phyloP scores from a whole-genome alignment of 371 early-diverging fungal species.

The Apophysomyces trapeziformis region DNA sequence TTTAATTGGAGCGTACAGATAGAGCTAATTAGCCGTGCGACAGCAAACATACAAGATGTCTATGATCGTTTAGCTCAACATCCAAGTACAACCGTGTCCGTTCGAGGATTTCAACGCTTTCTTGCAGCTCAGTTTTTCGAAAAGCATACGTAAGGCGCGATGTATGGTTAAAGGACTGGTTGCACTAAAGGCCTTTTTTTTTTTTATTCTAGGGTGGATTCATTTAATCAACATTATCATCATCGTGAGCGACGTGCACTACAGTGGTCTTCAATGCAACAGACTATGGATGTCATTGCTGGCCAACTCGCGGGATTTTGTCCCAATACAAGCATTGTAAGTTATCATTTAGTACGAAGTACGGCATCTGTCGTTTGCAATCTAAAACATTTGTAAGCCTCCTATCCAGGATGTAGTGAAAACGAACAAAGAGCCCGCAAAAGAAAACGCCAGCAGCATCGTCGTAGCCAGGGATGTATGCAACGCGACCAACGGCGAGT shows the following conservation, averaged over 20 bases:
- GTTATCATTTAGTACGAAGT: neutral
- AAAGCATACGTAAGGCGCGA: neutral
- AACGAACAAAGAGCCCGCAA: neutral
- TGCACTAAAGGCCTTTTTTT: neutral
- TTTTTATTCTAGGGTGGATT: neutral
- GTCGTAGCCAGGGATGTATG: neutral
- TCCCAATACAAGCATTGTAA: neutral
- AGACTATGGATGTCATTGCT: neutral
- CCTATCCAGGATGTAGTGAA: neutral
- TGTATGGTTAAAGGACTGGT: neutral
- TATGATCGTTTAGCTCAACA: neutral
- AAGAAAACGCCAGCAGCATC: neutral
- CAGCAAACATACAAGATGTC: neutral
- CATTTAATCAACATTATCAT: too few species aligned
- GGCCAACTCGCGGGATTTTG: neutral
- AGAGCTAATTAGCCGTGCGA: neutral
- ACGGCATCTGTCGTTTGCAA: neutral
- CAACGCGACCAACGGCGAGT: slow-evolving; percentile 2
- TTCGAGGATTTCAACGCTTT: neutral
- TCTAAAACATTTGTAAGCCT: neutral
- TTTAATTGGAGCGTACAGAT: neutral
- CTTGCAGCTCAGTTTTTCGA: neutral
- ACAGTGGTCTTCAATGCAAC: neutral
- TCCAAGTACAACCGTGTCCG: neutral
- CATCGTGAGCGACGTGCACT: too few species aligned